A percentile compares a stretch with the other conserved stretches of the same genome.
phyloP scores from a whole-genome alignment of 225 moss, liverwort and hornwort species.

The Pleurozium schreberi region DNA sequence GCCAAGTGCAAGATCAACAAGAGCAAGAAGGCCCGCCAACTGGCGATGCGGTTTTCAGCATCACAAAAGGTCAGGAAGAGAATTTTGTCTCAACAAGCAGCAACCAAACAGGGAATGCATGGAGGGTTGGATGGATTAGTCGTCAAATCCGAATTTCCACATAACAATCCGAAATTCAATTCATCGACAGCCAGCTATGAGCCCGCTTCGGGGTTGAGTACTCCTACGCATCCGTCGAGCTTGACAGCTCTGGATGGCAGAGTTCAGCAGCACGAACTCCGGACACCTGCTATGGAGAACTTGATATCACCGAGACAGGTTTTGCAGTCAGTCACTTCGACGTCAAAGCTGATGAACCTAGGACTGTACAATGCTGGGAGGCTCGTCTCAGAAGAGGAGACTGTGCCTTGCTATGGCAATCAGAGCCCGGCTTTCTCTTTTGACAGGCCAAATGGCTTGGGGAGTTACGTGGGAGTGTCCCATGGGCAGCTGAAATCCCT shows the following conservation, averaged over 20 bases:
- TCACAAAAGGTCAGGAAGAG: constrained; percentile 12
- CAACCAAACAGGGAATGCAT: neutral
- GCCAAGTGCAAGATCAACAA: constrained; percentile 4
- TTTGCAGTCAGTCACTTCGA: neutral
- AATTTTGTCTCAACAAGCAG: neutral
- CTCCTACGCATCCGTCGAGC: constrained; percentile 11
- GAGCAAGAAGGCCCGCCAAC: constrained; percentile 11
- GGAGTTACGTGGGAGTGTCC: constrained; percentile 1
- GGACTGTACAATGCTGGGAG: constrained; percentile 6
- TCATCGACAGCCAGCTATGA: constrained; percentile 12
- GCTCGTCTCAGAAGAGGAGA: constrained; percentile 8
- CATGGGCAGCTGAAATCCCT: constrained; percentile 11
- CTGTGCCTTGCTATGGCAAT: constrained; percentile 3
- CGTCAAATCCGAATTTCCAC: constrained; percentile 16
- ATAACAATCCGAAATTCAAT: neutral
- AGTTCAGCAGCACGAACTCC: constrained; percentile 5
- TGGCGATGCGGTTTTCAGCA: constrained; percentile 24
- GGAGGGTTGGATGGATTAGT: constrained; percentile 3
- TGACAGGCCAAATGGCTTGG: neutral
- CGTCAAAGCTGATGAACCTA: constrained; percentile 4
- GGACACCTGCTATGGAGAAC: neutral
- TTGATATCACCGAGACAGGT: neutral
- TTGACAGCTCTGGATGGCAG: neutral
- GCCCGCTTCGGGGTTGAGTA: constrained; percentile 2
- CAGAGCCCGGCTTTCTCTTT: neutral